These are phyloP conservation scores for Globisporangium apiculatum DNA, from an alignment of 352 stramenopile genomes.

Conservation along the genomic window DNA sequence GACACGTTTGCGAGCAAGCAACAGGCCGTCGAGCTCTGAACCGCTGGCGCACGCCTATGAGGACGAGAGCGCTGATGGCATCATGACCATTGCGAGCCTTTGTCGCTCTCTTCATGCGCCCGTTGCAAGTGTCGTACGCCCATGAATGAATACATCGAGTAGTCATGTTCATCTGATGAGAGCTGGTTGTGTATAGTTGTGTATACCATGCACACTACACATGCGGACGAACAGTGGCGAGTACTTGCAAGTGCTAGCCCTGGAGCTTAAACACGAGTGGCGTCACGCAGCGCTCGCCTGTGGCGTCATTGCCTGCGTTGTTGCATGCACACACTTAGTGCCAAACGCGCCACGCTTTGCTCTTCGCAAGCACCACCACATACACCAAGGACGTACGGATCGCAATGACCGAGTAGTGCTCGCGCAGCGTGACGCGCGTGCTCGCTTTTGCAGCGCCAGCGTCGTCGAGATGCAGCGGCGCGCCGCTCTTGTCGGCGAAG, in stretches of 20 bases:
- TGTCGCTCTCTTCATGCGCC: no score
- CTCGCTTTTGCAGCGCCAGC: constrained; percentile 26
- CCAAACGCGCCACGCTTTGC: no score
- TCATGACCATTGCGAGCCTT: no score
- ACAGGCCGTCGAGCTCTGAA: constrained; percentile 82
- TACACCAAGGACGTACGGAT: constrained; percentile 28
- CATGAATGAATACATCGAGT: no score
- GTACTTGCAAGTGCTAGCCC: not conserved
- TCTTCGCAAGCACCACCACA: not conserved
- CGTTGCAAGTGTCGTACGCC: no score
- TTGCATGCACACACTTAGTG: no score
- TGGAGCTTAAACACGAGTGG: constrained; percentile 23
- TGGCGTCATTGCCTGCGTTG: constrained; percentile 21
- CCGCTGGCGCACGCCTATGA: constrained; percentile 5
- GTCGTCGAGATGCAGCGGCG: constrained; percentile 42
- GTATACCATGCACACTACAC: no score
- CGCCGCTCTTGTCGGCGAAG: constrained; percentile 36
- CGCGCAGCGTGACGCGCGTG: constrained; percentile 31
- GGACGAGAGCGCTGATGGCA: no score
- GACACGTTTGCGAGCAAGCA: constrained; percentile 83
- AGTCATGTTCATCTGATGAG: no score
- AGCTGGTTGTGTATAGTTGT: no score
- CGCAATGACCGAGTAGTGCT: constrained; percentile 40
- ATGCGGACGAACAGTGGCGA: no score
- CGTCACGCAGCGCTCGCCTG: constrained; percentile 25